Evolutionary conservation across 768 basidiomycete species (phyloP).

Genomic region (Boletus reticuloceps): DNA sequence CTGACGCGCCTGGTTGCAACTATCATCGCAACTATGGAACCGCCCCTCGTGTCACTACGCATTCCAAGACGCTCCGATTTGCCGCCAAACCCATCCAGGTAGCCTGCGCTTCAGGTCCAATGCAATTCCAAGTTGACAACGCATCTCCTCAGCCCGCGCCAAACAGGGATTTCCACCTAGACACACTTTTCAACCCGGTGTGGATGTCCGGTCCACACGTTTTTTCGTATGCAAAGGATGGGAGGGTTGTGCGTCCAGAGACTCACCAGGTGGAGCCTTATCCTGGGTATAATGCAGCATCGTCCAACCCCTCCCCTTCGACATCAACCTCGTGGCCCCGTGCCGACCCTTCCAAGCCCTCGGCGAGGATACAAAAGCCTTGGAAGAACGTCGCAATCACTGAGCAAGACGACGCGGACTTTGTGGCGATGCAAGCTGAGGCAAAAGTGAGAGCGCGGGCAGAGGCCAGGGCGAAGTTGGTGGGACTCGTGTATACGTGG

Average conservation of each 20-base stretch:
- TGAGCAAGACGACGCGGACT: slow-evolving; percentile 26
- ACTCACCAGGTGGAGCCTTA: background rate
- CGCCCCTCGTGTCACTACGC: background rate
- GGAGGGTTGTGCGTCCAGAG: slow-evolving; percentile 11
- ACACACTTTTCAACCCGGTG: slow-evolving; percentile 43
- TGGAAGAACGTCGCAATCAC: slow-evolving; percentile 32
- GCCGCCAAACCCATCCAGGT: background rate
- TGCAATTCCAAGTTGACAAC: background rate
- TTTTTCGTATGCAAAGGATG: slow-evolving; percentile 21
- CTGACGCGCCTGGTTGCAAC: background rate
- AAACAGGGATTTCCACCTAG: slow-evolving; percentile 44
- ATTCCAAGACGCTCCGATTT: background rate
- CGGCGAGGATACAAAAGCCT: slow-evolving; percentile 10
- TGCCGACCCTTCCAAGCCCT: background rate
- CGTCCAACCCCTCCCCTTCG: background rate
- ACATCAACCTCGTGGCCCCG: background rate
- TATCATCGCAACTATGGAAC: background rate
- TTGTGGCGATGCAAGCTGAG: background rate
- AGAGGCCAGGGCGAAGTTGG: background rate
- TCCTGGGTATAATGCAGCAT: background rate
- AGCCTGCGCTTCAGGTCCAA: background rate
- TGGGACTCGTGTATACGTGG: slow-evolving; percentile 21
- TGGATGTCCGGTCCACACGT: slow-evolving; percentile 32
- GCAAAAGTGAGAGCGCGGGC: background rate
- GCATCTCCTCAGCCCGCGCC: background rate